Conservation (phyloP, 2,329 filamentous ascomycete species). For the Allantophomopsis lycopodina region DNA sequence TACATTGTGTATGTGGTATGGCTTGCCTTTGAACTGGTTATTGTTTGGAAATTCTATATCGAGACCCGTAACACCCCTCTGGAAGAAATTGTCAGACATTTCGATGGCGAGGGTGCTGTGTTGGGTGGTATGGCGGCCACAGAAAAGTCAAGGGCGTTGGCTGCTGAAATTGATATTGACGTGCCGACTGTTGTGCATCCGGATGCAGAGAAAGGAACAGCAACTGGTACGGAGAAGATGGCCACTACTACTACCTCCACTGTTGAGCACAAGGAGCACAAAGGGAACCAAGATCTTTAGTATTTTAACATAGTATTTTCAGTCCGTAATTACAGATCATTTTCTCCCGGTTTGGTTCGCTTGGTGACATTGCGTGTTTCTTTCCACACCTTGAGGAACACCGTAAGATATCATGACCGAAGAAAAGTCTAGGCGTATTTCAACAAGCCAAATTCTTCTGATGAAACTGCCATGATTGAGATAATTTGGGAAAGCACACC, state of each 20-base stretch:
- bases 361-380: no score
- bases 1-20: conserved; percentile 25
- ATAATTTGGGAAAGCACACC: no score
- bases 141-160: conserved; percentile 1
- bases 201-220: neutral
- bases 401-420: no score
- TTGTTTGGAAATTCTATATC: conserved; percentile 17
- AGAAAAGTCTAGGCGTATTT: no score
- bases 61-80: conserved; percentile 27
- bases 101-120: conserved; percentile 25
- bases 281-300: neutral
- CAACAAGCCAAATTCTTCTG: no score
- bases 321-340: neutral
- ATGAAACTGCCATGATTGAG: no score
- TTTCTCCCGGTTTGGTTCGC: no score
- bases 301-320: neutral
- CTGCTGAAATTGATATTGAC: conserved; percentile 1
- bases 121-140: conserved; percentile 1
- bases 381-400: no score
- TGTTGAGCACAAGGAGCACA: neutral
- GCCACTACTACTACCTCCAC: neutral
- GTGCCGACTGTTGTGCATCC: neutral
- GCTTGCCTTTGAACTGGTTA: conserved; percentile 10
- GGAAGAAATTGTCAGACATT: conserved; percentile 27
- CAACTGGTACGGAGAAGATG: no score